Evolutionary conservation across 352 stramenopile species (phyloP).

Genomic region (Phytophthora litchii): DNA sequence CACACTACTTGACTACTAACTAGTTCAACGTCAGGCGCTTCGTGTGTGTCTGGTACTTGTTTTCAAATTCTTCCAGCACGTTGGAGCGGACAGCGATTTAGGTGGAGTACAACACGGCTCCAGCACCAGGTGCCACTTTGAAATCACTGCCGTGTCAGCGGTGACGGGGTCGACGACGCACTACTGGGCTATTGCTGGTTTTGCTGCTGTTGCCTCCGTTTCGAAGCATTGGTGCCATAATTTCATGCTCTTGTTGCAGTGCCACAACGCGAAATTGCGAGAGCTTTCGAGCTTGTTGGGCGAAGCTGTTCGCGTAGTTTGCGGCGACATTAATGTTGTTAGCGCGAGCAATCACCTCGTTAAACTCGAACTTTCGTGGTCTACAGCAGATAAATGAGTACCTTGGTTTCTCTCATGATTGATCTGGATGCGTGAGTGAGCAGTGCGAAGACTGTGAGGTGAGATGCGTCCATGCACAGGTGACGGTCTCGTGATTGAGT

Average conservation of each 20-base stretch:
- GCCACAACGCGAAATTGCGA: conserved; percentile 69
- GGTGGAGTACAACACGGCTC: conserved; percentile 35
- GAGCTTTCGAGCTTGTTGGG: conserved; percentile 72
- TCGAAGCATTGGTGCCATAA: conserved; percentile 33
- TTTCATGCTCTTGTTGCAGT: conserved; percentile 66
- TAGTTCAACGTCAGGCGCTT: conserved; percentile 30
- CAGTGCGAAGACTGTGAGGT: conserved; percentile 26
- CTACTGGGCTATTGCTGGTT: conserved; percentile 17
- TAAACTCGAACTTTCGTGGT: conserved; percentile 39
- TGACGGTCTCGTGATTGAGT: conserved; percentile 14
- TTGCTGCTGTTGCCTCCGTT: conserved; percentile 39
- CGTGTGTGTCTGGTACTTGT: not conserved
- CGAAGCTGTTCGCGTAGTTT: conserved; percentile 68
- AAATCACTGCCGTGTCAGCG: conserved; percentile 26
- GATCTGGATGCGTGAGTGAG: conserved; percentile 26
- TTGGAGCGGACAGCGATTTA: conserved; percentile 24
- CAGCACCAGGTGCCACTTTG: conserved; percentile 8
- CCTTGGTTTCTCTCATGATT: conserved; percentile 31
- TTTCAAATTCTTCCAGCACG: conserved; percentile 25
- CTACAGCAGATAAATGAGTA: not conserved
- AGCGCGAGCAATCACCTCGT: conserved; percentile 49
- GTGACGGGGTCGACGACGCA: conserved; percentile 38
- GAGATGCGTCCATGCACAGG: conserved; percentile 9
- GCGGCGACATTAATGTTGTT: conserved; percentile 69
- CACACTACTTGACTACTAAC: conserved; percentile 35